Evolutionary conservation across 1,284 basidiomycete genomes (phyloP).

Genomic region (Trichosporon coremiiforme): DNA sequence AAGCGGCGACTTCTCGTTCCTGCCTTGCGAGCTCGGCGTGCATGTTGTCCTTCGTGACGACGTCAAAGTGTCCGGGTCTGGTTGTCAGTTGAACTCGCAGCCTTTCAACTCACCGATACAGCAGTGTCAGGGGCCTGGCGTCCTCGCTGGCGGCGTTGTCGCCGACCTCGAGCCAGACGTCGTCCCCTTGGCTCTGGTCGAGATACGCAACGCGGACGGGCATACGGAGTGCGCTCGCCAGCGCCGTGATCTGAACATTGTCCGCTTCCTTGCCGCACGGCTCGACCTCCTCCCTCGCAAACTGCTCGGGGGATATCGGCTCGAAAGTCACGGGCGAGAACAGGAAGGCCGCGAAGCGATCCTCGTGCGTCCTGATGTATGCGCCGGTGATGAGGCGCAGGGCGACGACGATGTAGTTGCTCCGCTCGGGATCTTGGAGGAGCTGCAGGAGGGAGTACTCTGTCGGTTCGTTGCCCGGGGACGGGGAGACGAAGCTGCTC

Average conservation of each 20-base stretch:
- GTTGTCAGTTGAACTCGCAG: conserved; percentile 10
- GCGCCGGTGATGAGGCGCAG: conserved; percentile 79
- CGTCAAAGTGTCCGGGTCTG: conserved; percentile 77
- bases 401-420: conserved; percentile 54
- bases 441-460: conserved; percentile 48
- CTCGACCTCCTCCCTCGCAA: conserved; percentile 77
- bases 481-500: conserved; percentile 37
- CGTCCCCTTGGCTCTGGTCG: conserved; percentile 61
- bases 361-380: conserved; percentile 69
- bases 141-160: conserved; percentile 54
- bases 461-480: conserved; percentile 52
- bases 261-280: conserved; percentile 84
- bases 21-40: conserved; percentile 1
- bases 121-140: conserved; percentile 59
- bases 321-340: conserved; percentile 71
- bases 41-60: conserved; percentile 58
- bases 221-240: conserved; percentile 68
- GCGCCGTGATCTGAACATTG: conserved; percentile 78
- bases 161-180: conserved; percentile 68
- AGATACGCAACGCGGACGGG: conserved; percentile 78
- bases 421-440: conserved; percentile 51
- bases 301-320: conserved; percentile 64
- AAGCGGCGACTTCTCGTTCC: background rate
- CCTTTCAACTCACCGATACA: conserved; percentile 67
- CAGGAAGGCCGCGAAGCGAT: conserved; percentile 71